Conservation (phyloP, 257 asterid species). For the Nemophila menziesii region DNA sequence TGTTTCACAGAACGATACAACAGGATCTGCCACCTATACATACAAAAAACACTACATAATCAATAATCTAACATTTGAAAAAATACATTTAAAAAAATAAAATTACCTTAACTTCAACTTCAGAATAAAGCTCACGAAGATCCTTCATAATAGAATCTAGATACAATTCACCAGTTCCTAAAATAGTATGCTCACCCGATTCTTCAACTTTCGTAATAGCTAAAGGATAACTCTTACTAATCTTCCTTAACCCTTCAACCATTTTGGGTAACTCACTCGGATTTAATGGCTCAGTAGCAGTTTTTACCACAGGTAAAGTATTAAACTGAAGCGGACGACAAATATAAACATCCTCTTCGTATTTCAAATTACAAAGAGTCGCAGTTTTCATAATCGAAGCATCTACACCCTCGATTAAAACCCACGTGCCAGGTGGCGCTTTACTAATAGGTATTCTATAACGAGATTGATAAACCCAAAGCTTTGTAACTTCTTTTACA, state of each 20-base stretch:
- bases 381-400: constrained; percentile 99
- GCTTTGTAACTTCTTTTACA: constrained; percentile 78
- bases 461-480: constrained; percentile 98
- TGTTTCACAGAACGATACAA: constrained; percentile 94
- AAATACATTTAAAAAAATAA: neutral
- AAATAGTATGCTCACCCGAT: constrained; percentile 94
- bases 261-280: constrained; percentile 97
- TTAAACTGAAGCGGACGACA: constrained; percentile 93
- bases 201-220: constrained; percentile 97
- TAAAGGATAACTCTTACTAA: constrained; percentile 95
- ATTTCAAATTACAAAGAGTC: constrained; percentile 69
- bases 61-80: neutral
- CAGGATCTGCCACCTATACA: constrained; percentile 93
- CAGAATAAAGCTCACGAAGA: constrained; percentile 94
- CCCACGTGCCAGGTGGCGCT: constrained; percentile 99
- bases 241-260: constrained; percentile 98
- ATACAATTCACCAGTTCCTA: constrained; percentile 92
- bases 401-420: constrained; percentile 97
- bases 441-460: constrained; percentile 88
- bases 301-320: constrained; percentile 95
- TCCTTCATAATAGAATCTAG: constrained; percentile 97
- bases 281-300: constrained; percentile 95
- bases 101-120: constrained; percentile 95
- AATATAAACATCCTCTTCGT: constrained; percentile 74
- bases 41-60: neutral